Percentiles rank a stretch among this genome's conserved stretches.
phyloP scores from a whole-genome alignment of 805 yeast genomes.

The Nakazawaea sp. region DNA sequence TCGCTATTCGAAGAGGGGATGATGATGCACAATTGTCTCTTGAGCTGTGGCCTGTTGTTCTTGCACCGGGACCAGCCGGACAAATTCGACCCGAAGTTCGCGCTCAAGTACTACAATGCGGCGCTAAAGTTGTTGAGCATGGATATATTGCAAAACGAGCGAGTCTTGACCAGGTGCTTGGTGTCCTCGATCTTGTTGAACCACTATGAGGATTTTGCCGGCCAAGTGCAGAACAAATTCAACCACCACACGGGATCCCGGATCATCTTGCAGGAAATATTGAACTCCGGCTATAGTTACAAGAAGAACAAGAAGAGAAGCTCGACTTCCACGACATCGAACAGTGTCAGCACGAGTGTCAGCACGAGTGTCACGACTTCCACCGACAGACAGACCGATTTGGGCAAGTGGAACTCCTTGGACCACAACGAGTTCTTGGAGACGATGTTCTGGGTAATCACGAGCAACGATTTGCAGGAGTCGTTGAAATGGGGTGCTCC shows the following conservation, averaged over 20 bases:
- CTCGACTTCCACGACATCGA: neutral
- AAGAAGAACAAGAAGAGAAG: conserved; percentile 1
- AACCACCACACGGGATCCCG: conserved; percentile 13
- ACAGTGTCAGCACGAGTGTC: neutral
- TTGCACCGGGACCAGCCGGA: conserved; percentile 11
- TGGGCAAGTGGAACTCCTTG: conserved; percentile 5
- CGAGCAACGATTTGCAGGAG: conserved; percentile 10
- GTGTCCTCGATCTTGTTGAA: conserved; percentile 11
- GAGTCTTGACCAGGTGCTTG: conserved; percentile 8
- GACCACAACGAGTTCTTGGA: conserved; percentile 9
- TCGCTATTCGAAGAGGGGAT: conserved; percentile 10
- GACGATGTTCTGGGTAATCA: conserved; percentile 10
- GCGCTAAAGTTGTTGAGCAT: conserved; percentile 13
- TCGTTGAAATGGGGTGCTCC: conserved; percentile 9
- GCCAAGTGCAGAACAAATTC: conserved; percentile 4
- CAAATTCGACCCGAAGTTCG: conserved; percentile 9
- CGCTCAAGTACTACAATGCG: conserved; percentile 12
- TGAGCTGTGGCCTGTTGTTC: conserved; percentile 13
- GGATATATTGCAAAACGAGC: conserved; percentile 8
- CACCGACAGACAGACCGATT: conserved; percentile 1
- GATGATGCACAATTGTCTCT: conserved; percentile 11
- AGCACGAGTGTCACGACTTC: neutral
- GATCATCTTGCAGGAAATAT: conserved; percentile 12
- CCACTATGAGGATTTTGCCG: conserved; percentile 11
- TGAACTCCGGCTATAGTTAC: conserved; percentile 1